Base-by-base conservation (phyloP, 2,329 filamentous ascomycete species). In the Talaromyces atroroseus region DNA sequence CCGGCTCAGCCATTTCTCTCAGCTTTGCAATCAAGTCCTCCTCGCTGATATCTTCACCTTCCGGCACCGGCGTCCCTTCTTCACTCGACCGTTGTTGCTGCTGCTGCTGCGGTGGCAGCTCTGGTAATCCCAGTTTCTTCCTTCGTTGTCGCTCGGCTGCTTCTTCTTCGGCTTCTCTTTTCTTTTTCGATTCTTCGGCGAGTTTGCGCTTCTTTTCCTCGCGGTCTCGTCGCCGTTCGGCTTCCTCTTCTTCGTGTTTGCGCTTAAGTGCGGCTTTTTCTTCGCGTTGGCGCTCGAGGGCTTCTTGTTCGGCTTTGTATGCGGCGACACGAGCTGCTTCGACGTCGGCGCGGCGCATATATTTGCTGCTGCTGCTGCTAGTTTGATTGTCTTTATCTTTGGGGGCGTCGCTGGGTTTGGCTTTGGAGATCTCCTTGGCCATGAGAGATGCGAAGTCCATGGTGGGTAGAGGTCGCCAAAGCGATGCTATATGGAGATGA, bases 371-470 rank as follows among this genome's bases (percentile, higher is more conserved):
- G 66, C 54, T 56, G 38, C 66, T 54, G 45, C 68, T 56, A 58
- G 36, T 45, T 60, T 64, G 60, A 23, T 46, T 45, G 12, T 59
- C 48, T 18, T 52, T 57, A 14, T 38, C 29, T 38, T 18, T 29
- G 40, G 56, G 21, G 48, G 69, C 63, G 44, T 74, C 63, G 44
- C 74, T 63, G 54, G 81, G 75, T 72, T 90, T 90, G 63, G 86
- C 80, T 73, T 94, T 95, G 66, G 89, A 84, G 67, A 99, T 94
- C 74, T 96, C 91, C 69, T 90, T 88, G 66, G 89, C 85, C 90
- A 99, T 95, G 49, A 99, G 78, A 36, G 90, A 84, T 59, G 91
- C 91, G 78, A 99, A 99, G 74, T 99, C 92, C 94, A 99, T 99
- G 63, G 60, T 79, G 68, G 26, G 20, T n/a, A 24, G 47, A 23